A percentile compares a stretch with the other conserved stretches of the same genome.
phyloP scores from a whole-genome alignment of 129 eudicot genomes.

The Helianthus tuberosus region DNA sequence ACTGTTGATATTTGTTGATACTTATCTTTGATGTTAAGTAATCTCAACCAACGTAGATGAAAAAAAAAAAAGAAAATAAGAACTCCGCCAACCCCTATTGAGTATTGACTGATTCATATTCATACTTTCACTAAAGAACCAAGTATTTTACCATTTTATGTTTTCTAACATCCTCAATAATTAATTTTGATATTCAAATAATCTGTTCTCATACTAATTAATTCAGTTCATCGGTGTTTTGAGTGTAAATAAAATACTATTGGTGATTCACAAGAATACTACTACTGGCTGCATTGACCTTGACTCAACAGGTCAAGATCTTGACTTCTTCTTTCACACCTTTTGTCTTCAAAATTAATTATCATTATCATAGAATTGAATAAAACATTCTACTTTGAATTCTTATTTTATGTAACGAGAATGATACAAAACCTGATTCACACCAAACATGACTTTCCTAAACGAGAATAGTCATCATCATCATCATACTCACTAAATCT shows the following conservation, averaged over 20 bases:
- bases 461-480: not conserved
- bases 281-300: not conserved
- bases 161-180: too few species aligned
- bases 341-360: not conserved
- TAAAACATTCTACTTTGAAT: not conserved
- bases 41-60: too few species aligned
- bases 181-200: too few species aligned
- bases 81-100: too few species aligned
- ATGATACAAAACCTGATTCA: not conserved
- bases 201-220: too few species aligned
- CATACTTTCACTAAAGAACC: too few species aligned
- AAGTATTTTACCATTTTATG: too few species aligned
- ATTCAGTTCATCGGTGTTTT: too few species aligned
- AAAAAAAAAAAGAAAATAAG: too few species aligned
- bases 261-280: not conserved
- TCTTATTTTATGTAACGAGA: not conserved
- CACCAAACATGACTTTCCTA: not conserved
- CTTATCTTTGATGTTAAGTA: too few species aligned
- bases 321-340: conserved; percentile 10
- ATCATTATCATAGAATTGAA: not conserved
- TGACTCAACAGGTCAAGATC: conserved; percentile 21
- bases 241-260: not conserved
- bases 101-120: too few species aligned
- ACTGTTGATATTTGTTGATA: too few species aligned
- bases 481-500: conserved; percentile 24